Evolutionary conservation across 805 yeast species (phyloP), one percentile per base, ranked within the genome.

Genomic region (Saccharomycopsis sp.): DNA sequence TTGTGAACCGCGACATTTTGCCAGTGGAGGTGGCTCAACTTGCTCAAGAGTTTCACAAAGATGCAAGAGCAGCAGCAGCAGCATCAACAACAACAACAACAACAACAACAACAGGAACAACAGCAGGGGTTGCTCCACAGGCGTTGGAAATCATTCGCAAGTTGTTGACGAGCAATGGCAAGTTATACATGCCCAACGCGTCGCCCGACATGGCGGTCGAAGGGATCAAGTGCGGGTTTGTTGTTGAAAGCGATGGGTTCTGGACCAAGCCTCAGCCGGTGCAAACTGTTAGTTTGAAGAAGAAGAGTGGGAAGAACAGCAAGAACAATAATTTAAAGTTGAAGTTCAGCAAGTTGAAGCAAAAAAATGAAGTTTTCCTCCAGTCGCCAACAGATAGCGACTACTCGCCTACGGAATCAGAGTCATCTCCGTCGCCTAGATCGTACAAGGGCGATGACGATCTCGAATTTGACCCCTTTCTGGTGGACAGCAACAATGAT

Each of bases 191-290:
- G n/a, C 19, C 21, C 19, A 37, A 43, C 16, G 42, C 37, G 8
- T 23, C 19, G 3, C 22, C 36, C 10, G 38, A 36, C 18, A 13
- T 41, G 12, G 18, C 12, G 19, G 40, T 25, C 5, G 27, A 34
- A 9, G 37, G 37, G 2, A 34, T 45, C 17, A 42, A 37, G 48
- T 27, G 22, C 19, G 48, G 48, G 3, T 45, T 45, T 25, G n/a
- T 45, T 18, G 30, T 27, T 16, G 43, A 34, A 5, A n/a, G n/a
- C n/a, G 35, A 20, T 13, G 22, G 29, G 13, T 42, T 20, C 20
- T 45, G 46, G 46, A 17, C 30, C 31, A 45, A 45, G 33, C 48
- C 48, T 5, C 16, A 31, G 10, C 15, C 23, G 7, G n/a, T 23
- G 3, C 35, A 30, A 27, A 13, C 30, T 5, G 17, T 17, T 30